Evolutionary conservation across 129 eudicot species (phyloP), one percentile per base, ranked within the genome.

Genomic region (Scalesia atractyloides): DNA sequence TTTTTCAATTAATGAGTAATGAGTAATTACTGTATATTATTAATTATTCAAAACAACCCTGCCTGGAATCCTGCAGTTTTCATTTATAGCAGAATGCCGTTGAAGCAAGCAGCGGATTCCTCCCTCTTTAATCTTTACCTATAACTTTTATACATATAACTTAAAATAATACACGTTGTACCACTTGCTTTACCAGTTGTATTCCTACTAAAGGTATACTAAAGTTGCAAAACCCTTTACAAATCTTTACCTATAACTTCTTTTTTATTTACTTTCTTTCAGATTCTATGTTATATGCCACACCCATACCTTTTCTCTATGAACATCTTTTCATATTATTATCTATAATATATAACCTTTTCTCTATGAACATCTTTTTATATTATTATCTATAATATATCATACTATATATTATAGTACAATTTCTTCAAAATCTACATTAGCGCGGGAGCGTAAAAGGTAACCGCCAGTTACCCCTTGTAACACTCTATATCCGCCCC

Each of bases 11-110:
- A 50, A 51, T 48, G 64, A 77, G 80, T 70, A 50, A 51, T 48
- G 64, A 77, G 80, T 78, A 50, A 19, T 62, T 70, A 62, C 70
- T 77, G 17, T 70, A n/a, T 62, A 7, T 51, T 62, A 71, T 78
- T 78, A 39, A 78, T 39, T 43, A 78, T 52, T 36, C 59, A 71
- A 78, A 78, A 71, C 80, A 49, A 83, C 77, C 69, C 41, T 37
- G 69, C 84, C 82, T 81, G 79, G 76, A 76, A 69, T 81, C 79
- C 86, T 80, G 83, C 77, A 71, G 65, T 62, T 62, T 58, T 68
- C 76, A 80, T 83, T 80, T 20, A 86, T 76, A 56, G 78, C 82
- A 77, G 77, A 80, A 76, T 58, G 83, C 87, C 87, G 89, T 81
- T 82, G 82, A 85, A 75, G 86, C 80, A 76, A 84, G 54, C 44